These are phyloP conservation scores for Stagonosporopsis vannaccii DNA, from an alignment of 2,329 filamentous ascomycete genomes.

Conservation along the genomic window DNA sequence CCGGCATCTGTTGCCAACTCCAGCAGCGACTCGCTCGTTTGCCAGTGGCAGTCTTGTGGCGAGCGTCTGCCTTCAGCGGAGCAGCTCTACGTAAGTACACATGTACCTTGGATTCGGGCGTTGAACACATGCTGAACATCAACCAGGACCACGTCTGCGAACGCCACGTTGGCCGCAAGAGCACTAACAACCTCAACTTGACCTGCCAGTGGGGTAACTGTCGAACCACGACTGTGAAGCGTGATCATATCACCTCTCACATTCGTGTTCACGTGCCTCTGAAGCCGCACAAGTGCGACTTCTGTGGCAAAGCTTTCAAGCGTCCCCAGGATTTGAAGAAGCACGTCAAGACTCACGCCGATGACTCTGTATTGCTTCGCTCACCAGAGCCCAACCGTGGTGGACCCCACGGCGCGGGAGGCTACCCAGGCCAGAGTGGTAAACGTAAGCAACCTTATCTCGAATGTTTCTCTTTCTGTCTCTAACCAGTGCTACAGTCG, in stretches of 20 bases:
- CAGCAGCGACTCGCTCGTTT: conserved; percentile 57
- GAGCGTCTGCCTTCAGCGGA: conserved; percentile 66
- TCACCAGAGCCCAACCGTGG: conserved; percentile 67
- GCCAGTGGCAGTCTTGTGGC: conserved; percentile 69
- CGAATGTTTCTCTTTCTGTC: conserved; percentile 27
- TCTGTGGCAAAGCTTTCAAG: conserved; percentile 99
- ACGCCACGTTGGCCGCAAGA: conserved; percentile 97
- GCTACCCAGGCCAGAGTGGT: conserved; percentile 46
- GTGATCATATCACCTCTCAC: conserved; percentile 98
- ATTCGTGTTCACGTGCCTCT: conserved; percentile 98
- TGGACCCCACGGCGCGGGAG: conserved; percentile 45
- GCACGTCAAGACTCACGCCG: conserved; percentile 98
- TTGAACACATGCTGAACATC: conserved; percentile 22
- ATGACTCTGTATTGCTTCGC: conserved; percentile 81
- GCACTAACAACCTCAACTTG: conserved; percentile 97
- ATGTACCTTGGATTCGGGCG: conserved; percentile 6
- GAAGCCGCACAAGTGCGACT: conserved; percentile 99
- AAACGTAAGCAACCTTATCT: conserved; percentile 47
- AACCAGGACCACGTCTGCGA: conserved; percentile 94
- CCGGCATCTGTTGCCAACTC: conserved; percentile 40
- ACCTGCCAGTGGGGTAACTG: conserved; percentile 98
- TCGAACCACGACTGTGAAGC: conserved; percentile 95
- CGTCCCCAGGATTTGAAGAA: conserved; percentile 98
- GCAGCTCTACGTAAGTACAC: conserved; percentile 65
- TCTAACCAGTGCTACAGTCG: conserved; percentile 50